Conservation (phyloP, 139 green algal genomes). For the Chlamydomonas eustigma region DNA sequence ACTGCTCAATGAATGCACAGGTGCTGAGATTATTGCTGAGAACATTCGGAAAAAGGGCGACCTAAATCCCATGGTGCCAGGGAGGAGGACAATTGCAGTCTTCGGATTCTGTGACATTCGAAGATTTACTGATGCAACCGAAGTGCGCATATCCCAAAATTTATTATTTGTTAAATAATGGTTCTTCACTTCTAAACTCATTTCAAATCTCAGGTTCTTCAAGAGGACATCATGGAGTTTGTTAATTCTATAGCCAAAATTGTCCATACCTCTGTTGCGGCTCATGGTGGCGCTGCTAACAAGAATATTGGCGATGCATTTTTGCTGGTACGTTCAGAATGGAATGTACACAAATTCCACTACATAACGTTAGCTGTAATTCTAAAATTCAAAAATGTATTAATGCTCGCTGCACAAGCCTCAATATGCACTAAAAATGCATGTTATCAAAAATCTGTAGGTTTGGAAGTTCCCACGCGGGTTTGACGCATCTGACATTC, state of each 20-base stretch:
- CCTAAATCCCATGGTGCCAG: constrained; percentile 92
- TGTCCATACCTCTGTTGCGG: constrained; percentile 82
- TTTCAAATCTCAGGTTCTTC: constrained; percentile 21
- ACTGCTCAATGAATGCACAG: constrained; percentile 39
- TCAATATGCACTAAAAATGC: too few species aligned
- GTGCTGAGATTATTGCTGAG: constrained; percentile 85
- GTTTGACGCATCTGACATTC: too few species aligned
- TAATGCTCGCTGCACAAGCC: too few species aligned
- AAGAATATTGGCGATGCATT: constrained; percentile 99
- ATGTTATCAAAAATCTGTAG: background rate
- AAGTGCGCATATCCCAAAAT: constrained; percentile 52
- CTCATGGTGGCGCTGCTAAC: constrained; percentile 90
- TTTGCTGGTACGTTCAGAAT: constrained; percentile 81
- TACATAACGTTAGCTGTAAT: too few species aligned
- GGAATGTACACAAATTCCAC: too few species aligned
- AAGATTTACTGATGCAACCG: constrained; percentile 91
- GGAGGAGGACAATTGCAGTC: constrained; percentile 60
- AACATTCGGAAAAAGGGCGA: constrained; percentile 90
- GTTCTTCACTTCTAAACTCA: too few species aligned
- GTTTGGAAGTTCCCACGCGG: constrained; percentile 77
- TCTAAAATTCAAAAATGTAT: too few species aligned
- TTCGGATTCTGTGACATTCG: constrained; percentile 98
- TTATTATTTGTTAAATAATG: too few species aligned
- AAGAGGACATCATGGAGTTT: constrained; percentile 96
- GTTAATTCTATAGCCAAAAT: constrained; percentile 94